These are phyloP conservation scores for Pyrenophora graminea DNA, from an alignment of 2,329 filamentous ascomycete genomes.

Conservation along the genomic window DNA sequence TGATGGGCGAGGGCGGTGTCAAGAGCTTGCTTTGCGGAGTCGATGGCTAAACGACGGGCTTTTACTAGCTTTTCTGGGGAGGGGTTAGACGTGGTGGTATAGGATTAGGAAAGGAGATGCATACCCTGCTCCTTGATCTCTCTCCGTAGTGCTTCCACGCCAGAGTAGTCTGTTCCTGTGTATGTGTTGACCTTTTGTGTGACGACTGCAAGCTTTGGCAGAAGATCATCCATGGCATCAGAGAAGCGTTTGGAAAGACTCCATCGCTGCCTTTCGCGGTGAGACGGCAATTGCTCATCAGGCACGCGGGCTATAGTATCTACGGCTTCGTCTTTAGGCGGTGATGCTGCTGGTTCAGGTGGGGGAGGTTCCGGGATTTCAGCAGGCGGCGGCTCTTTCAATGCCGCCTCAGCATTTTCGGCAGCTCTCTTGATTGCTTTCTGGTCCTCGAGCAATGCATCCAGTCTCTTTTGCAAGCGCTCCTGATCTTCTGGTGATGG, in stretches of 20 bases:
- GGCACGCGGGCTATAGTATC: conserved; percentile 41
- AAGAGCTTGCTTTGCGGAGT: conserved; percentile 73
- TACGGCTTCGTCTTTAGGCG: conserved; percentile 18
- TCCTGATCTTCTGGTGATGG: conserved; percentile 24
- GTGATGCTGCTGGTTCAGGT: conserved; percentile 6
- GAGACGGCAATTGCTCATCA: conserved; percentile 56
- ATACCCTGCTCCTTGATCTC: conserved; percentile 72
- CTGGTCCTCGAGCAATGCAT: conserved; percentile 17
- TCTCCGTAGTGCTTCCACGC: conserved; percentile 82
- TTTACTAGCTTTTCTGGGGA: conserved; percentile 62
- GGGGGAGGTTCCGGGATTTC: conserved; percentile 11
- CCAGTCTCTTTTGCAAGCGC: conserved; percentile 18
- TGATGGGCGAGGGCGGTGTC: conserved; percentile 82
- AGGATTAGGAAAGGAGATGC: not conserved
- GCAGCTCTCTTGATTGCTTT: conserved; percentile 10
- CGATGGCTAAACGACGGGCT: conserved; percentile 64
- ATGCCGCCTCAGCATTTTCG: conserved; percentile 8
- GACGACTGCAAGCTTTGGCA: conserved; percentile 81
- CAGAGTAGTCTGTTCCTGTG: conserved; percentile 82
- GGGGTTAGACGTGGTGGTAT: conserved; percentile 14
- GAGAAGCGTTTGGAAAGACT: conserved; percentile 65
- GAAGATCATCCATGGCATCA: conserved; percentile 83
- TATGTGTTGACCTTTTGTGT: conserved; percentile 90
- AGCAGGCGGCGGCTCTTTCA: conserved; percentile 1
- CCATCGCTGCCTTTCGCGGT: conserved; percentile 59